Evolutionary conservation across 2,329 filamentous ascomycete genomes (phyloP).

Genomic region (Cercospora zeina): DNA sequence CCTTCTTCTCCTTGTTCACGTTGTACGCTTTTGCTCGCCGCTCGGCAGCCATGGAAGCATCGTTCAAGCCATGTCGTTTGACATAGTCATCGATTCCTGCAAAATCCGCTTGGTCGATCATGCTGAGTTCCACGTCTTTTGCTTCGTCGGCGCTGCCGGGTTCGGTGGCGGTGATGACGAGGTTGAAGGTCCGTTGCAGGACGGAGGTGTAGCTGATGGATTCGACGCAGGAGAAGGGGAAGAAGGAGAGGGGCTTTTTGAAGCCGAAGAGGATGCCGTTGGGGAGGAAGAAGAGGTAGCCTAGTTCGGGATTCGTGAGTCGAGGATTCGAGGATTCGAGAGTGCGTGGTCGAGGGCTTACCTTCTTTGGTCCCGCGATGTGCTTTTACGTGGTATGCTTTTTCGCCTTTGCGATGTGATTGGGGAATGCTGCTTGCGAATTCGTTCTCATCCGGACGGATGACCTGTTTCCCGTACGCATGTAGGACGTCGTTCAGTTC

Average conservation of each 20-base stretch:
- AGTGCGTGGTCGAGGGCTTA: slow-evolving; percentile 30
- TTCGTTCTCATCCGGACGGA: slow-evolving; percentile 57
- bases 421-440: slow-evolving; percentile 63
- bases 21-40: slow-evolving; percentile 62
- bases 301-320: slow-evolving; percentile 40
- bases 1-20: slow-evolving; percentile 45
- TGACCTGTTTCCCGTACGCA: slow-evolving; percentile 49
- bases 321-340: not conserved
- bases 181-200: slow-evolving; percentile 65
- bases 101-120: slow-evolving; percentile 66
- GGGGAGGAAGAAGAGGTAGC: slow-evolving; percentile 63
- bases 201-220: slow-evolving; percentile 65
- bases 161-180: slow-evolving; percentile 52
- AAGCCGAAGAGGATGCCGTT: slow-evolving; percentile 64
- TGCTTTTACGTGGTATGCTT: slow-evolving; percentile 64
- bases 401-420: slow-evolving; percentile 62
- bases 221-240: slow-evolving; percentile 60
- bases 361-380: slow-evolving; percentile 66
- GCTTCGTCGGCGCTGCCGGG: slow-evolving; percentile 22
- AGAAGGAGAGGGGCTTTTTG: slow-evolving; percentile 65
- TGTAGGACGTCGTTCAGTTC: slow-evolving; percentile 54
- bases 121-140: slow-evolving; percentile 63
- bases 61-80: slow-evolving; percentile 61
- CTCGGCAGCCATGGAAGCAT: slow-evolving; percentile 62
- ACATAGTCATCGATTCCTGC: slow-evolving; percentile 63